A percentile compares a stretch with the other conserved stretches of the same genome.
Conservation (phyloP, 2,329 filamentous ascomycete species). For the Chrysoporthe deuterocubensis region DNA sequence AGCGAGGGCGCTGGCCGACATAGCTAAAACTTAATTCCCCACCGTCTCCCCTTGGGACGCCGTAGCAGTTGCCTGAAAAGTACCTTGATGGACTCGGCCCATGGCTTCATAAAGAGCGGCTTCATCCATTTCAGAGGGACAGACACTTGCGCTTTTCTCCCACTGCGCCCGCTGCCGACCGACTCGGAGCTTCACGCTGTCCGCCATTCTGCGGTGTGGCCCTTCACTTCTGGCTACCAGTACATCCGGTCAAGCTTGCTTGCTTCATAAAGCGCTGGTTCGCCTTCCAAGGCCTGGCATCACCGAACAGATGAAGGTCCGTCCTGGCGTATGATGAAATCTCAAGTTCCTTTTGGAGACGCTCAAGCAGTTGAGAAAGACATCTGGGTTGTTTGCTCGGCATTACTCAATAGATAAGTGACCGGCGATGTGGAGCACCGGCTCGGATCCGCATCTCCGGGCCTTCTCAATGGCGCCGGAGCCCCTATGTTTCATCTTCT, state of each 20-base stretch:
- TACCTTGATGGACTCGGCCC: not conserved
- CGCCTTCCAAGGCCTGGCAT: no score
- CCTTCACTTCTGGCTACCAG: no score
- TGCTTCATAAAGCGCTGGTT: no score
- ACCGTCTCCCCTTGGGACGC: no score
- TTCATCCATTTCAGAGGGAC: not conserved
- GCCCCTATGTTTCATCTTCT: not conserved
- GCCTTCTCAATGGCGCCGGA: not conserved
- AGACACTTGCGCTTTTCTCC: not conserved
- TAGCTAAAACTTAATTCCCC: not conserved
- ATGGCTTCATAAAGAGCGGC: not conserved
- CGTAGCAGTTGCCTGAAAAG: not conserved
- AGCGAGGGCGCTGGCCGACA: not conserved
- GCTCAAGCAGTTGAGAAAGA: not conserved
- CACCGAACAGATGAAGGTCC: no score
- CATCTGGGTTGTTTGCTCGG: not conserved
- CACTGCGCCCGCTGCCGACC: not conserved
- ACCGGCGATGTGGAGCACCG: constrained; percentile 15
- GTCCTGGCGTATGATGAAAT: not conserved
- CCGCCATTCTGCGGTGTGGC: not conserved
- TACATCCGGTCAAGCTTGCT: not conserved
- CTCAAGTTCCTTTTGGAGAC: no score
- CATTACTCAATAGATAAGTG: not conserved
- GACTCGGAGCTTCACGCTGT: not conserved
- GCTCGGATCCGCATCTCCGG: not conserved